Percentiles rank a stretch among this genome's conserved stretches.
Conservation (phyloP, 2,329 filamentous ascomycete genomes). For the Penicillium sp. region DNA sequence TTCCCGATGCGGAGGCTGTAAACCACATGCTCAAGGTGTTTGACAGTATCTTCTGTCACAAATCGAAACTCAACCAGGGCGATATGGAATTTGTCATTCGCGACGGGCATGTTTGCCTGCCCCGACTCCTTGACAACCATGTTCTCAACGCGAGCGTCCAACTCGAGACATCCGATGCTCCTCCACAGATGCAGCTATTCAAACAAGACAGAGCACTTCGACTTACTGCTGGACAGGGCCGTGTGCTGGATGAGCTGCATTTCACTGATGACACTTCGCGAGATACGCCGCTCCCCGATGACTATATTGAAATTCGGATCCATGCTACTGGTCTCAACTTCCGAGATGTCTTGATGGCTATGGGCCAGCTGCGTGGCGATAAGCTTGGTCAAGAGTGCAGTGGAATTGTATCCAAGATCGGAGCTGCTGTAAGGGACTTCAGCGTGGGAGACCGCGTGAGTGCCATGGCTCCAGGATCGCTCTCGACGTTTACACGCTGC, state of each 20-base stretch:
- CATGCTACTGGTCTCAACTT: slow-evolving; percentile 29
- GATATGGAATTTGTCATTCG: slow-evolving; percentile 25
- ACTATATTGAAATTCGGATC: slow-evolving; percentile 25
- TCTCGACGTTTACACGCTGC: slow-evolving; percentile 29
- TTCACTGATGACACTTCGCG: slow-evolving; percentile 24
- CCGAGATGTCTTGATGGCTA: slow-evolving; percentile 47
- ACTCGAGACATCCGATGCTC: slow-evolving; percentile 20
- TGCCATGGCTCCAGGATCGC: slow-evolving; percentile 33
- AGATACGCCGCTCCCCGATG: slow-evolving; percentile 10
- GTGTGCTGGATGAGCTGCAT: slow-evolving; percentile 25
- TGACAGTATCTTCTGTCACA: slow-evolving; percentile 13
- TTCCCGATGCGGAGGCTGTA: slow-evolving; percentile 17
- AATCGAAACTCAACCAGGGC: slow-evolving; percentile 16
- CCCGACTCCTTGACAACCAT: slow-evolving; percentile 21
- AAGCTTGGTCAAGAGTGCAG: slow-evolving; percentile 44
- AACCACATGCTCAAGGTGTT: slow-evolving; percentile 21
- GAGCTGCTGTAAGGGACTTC: slow-evolving; percentile 30
- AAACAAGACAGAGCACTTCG: slow-evolving; percentile 24
- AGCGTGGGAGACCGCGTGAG: slow-evolving; percentile 44
- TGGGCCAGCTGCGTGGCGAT: slow-evolving; percentile 29
- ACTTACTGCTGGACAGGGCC: slow-evolving; percentile 17
- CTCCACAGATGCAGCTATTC: slow-evolving; percentile 22
- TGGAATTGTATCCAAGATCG: slow-evolving; percentile 34
- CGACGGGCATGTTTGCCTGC: slow-evolving; percentile 20
- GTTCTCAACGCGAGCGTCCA: slow-evolving; percentile 23